phyloP scores from a whole-genome alignment of 257 asterid species.

The Osmanthus fragrans region DNA sequence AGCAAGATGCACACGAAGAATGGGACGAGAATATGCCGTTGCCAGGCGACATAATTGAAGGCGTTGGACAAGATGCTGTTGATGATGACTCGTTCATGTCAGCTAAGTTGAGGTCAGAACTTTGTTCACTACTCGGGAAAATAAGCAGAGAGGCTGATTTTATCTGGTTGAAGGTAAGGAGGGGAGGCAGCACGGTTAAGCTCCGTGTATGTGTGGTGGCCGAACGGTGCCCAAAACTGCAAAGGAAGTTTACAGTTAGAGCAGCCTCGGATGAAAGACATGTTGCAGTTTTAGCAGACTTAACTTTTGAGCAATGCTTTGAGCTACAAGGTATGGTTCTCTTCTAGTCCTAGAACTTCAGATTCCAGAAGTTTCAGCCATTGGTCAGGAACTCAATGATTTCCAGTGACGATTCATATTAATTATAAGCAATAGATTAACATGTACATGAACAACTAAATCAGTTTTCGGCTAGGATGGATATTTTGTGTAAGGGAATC shows the following conservation, averaged over 20 bases:
- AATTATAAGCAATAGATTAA: no score
- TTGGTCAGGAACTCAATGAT: background rate
- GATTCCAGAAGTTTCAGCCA: background rate
- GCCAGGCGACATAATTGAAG: constrained; percentile 61
- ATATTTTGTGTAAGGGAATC: no score
- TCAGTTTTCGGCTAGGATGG: no score
- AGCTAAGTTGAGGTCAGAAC: constrained; percentile 42
- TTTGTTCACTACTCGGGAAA: constrained; percentile 31
- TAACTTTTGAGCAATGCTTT: constrained; percentile 45
- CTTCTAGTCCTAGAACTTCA: background rate
- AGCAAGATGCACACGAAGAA: constrained; percentile 41
- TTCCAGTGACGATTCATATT: no score
- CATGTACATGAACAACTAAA: no score
- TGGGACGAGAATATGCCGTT: constrained; percentile 55
- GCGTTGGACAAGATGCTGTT: constrained; percentile 31
- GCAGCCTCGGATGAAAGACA: constrained; percentile 55
- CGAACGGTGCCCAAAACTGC: constrained; percentile 33
- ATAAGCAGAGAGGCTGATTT: constrained; percentile 31
- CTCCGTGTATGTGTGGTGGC: constrained; percentile 38
- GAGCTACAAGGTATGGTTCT: constrained; percentile 44
- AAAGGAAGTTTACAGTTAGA: constrained; percentile 40
- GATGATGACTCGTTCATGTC: constrained; percentile 32
- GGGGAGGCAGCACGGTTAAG: constrained; percentile 42
- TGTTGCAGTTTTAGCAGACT: constrained; percentile 48
- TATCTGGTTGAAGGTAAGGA: constrained; percentile 52